Evolutionary conservation across 192 early-diverging fungal genomes (phyloP).

Genomic region (Rhizophagus clarus): DNA sequence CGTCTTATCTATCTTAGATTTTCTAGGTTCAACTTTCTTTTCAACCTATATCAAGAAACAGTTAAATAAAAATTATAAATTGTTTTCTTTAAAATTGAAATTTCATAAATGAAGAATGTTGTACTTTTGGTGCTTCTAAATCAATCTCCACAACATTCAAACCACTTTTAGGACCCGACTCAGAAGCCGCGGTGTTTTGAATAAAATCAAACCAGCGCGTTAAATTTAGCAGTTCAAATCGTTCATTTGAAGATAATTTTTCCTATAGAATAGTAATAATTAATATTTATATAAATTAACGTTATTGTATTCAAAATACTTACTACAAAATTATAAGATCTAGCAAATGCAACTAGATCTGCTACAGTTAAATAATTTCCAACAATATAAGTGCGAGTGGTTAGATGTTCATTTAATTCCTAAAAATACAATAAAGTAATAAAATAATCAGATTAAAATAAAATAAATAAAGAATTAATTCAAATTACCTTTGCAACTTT

Average conservation of each 20-base stretch:
- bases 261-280: constrained; percentile 30
- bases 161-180: constrained; percentile 46
- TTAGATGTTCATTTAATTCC: constrained; percentile 65
- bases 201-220: constrained; percentile 81
- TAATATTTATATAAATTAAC: constrained; percentile 21
- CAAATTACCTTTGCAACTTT: constrained; percentile 1
- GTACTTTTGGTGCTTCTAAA: constrained; percentile 49
- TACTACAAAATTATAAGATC: constrained; percentile 61
- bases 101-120: constrained; percentile 24
- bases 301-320: background rate
- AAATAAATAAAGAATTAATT: background rate
- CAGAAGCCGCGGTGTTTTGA: constrained; percentile 62
- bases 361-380: constrained; percentile 65
- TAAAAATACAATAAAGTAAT: constrained; percentile 16
- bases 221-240: constrained; percentile 60
- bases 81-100: background rate
- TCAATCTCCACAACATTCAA: constrained; percentile 55
- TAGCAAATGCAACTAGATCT: constrained; percentile 69
- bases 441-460: background rate
- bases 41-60: background rate
- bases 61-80: background rate
- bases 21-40: constrained; percentile 52
- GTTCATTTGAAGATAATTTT: constrained; percentile 56
- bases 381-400: constrained; percentile 66
- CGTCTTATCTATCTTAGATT: constrained; percentile 46